Evolutionary conservation across 2,329 filamentous ascomycete species (phyloP), one percentile per base, ranked within the genome.

Genomic region (Cladosporium sp.): DNA sequence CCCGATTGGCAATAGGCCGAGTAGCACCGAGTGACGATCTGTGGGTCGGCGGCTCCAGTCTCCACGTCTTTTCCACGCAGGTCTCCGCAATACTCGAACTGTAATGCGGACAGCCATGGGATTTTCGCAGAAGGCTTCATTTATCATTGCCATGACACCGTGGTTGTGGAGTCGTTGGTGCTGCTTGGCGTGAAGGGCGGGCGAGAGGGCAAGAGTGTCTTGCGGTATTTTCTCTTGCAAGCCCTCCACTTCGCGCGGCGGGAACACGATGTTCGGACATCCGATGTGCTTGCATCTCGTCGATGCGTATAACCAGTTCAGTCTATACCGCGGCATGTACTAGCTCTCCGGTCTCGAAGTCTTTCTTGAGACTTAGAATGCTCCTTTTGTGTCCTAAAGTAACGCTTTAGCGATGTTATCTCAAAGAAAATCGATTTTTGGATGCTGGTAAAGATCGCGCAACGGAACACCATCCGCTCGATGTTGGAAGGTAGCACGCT

Each of bases 21-120:
- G 35, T 63, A 63, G 50, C 50, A 55, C 61, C 61, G 61, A 63
- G 35, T 46, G 50, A 5, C 60, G 46, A 62, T 62, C 60, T n/a
- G 31, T 62, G 59, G 59, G 12, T 40, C 21, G 14, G 28, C 52
- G 52, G 28, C 52, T 55, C 52, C 52, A 55, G 28, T 33, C 49
- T 56, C 61, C 61, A 55, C 61, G 50, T 26, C 21, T 28, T 55
- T 61, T 35, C 31, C 60, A 55, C 35, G 33, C 60, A 18, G n/a
- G 33, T 21, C 61, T 63, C 61, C 61, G 49, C 61, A 63, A 40
- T 40, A 23, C 12, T 16, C n/a, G 35, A 29, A 44, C 50, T 21
- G 28, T 56, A 26, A 46, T 63, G 61, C 35, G 61, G 61, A 53
- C 33, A 23, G 44, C 33, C 61, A 63, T 31, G 61, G 61, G 61